Base-by-base conservation (phyloP, 495 filamentous ascomycete species). In the Tricharina praecox region DNA sequence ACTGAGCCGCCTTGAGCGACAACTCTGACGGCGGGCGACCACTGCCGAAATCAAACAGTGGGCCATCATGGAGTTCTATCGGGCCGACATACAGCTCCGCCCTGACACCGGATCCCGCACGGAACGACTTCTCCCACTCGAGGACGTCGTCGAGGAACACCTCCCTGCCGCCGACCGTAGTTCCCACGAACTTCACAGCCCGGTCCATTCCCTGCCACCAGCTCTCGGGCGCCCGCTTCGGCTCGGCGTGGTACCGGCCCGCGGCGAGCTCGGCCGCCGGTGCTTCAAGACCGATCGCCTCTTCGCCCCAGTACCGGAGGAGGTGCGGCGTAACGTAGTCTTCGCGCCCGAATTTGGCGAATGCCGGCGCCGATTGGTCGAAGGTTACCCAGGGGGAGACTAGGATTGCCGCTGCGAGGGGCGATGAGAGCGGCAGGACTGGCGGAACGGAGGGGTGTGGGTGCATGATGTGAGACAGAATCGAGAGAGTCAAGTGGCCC, bases 401-500 rank as follows among this genome's bases (percentile, higher is more conserved):
- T 4, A 42, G 39, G 20, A 42, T 7, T 42, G 39, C 39, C 3
- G 39, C 5, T 21, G 39, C 39, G 7, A 42, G 23, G 7, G 24
- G 23, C 39, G 5, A 7, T 3, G 39, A 42, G 20, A 42, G 9
- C 7, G 10, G 15, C 7, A 25, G 23, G 15, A 42, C 15, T 4
- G 4, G 57, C 4, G 66, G 55, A 41, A 76, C 66, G 2, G 64
- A 62, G 0, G 72, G 68, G 50, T 79, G 73, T 1, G 76, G 76
- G 50, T 81, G 76, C 0, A 72, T 60, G 2, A 79, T 60, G 50
- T 82, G 78, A 3, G 70, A 64, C 9, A 81, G 64, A 0, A 77
- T 53, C 3, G 68, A 63, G 13, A 75, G 50, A 20, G 67, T 62
- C 3, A 80, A 61, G 52, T 81, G 78, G 1, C 64, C 78, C 47